Evolutionary conservation across 2,329 filamentous ascomycete species (phyloP).

Genomic region (Scytalidium sp.): DNA sequence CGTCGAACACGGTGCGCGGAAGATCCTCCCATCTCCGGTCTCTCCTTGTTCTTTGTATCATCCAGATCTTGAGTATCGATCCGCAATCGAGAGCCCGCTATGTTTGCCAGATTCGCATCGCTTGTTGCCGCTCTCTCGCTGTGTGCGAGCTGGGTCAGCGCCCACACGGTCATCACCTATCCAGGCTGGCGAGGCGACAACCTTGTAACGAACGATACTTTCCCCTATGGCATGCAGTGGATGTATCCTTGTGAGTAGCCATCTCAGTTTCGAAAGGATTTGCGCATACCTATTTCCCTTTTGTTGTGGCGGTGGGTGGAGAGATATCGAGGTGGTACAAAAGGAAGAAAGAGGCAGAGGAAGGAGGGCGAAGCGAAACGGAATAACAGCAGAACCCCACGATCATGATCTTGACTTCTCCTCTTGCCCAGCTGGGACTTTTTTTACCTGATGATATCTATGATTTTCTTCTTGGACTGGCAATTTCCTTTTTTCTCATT

Average conservation of each 20-base stretch:
- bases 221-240: conserved; percentile 34
- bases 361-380: neutral
- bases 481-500: neutral
- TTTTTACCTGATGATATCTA: too few relatives aligned
- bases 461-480: too few relatives aligned
- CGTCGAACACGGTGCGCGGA: neutral
- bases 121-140: conserved; percentile 9
- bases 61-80: conserved; percentile 5
- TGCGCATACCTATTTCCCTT: neutral
- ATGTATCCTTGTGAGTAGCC: conserved; percentile 33
- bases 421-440: too few relatives aligned
- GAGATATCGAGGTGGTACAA: neutral
- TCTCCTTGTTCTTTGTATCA: neutral
- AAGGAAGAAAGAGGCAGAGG: neutral
- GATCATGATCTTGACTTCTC: too few relatives aligned
- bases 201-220: conserved; percentile 31
- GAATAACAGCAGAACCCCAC: too few relatives aligned
- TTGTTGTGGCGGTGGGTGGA: neutral
- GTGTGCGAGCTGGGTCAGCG: conserved; percentile 27
- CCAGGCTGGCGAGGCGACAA: conserved; percentile 38
- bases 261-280: conserved; percentile 4
- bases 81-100: neutral
- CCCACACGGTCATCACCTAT: conserved; percentile 37
- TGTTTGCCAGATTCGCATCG: conserved; percentile 8
- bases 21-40: neutral